phyloP scores from a whole-genome alignment of 2,329 filamentous ascomycete genomes.

The Stemphylium beticola region DNA sequence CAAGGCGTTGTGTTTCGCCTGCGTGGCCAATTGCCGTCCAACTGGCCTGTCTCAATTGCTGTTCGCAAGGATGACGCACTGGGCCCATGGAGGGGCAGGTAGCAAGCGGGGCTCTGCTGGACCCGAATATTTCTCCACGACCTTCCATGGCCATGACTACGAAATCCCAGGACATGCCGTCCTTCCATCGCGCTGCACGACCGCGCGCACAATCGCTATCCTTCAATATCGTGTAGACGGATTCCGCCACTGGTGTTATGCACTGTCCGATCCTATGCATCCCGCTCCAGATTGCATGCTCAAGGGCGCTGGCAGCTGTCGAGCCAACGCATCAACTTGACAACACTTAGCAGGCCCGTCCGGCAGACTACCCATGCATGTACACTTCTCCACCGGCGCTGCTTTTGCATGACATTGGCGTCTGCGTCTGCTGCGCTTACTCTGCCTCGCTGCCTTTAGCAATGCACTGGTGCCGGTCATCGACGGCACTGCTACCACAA shows the following conservation, averaged over 20 bases:
- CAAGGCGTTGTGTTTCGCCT: slow-evolving; percentile 31
- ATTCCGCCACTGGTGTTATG: slow-evolving; percentile 36
- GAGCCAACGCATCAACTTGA: slow-evolving; percentile 52
- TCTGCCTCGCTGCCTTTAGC: slow-evolving; percentile 46
- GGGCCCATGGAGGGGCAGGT: slow-evolving; percentile 30
- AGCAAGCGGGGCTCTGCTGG: slow-evolving; percentile 33
- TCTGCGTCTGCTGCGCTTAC: slow-evolving; percentile 50
- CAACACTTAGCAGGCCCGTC: slow-evolving; percentile 50
- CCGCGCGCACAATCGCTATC: slow-evolving; percentile 15
- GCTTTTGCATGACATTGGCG: slow-evolving; percentile 42
- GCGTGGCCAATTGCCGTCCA: slow-evolving; percentile 30
- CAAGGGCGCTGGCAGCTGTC: slow-evolving; percentile 48
- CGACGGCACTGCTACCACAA: slow-evolving; percentile 32
- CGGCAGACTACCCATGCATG: slow-evolving; percentile 49
- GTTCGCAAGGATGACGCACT: slow-evolving; percentile 39
- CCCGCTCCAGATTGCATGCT: slow-evolving; percentile 48
- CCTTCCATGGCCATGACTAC: slow-evolving; percentile 26
- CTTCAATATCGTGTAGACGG: slow-evolving; percentile 18
- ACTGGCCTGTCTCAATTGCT: slow-evolving; percentile 20
- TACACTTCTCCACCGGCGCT: slow-evolving; percentile 43
- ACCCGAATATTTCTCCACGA: slow-evolving; percentile 35
- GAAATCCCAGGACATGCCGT: slow-evolving; percentile 15
- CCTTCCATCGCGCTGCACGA: slow-evolving; percentile 21
- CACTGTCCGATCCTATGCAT: slow-evolving; percentile 43
- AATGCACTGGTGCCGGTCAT: slow-evolving; percentile 34